Conservation (phyloP, 352 stramenopile species). For the Globisporangium paroecandrum region DNA sequence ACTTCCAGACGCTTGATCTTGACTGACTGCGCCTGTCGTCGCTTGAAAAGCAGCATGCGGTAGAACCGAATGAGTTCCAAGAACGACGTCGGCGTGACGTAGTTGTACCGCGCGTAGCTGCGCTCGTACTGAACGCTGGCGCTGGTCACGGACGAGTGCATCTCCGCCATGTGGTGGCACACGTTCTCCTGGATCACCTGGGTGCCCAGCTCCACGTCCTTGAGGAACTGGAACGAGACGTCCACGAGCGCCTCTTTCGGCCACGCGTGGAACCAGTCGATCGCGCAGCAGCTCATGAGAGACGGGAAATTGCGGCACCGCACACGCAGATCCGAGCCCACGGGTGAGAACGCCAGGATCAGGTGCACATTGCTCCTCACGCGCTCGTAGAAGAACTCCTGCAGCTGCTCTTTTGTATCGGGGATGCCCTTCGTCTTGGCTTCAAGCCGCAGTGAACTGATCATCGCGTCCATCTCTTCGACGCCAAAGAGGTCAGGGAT, state of each 20-base stretch:
- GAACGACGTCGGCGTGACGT: constrained; percentile 92
- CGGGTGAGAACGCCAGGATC: constrained; percentile 83
- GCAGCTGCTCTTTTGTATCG: constrained; percentile 88
- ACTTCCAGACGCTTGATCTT: constrained; percentile 85
- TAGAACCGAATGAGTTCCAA: constrained; percentile 93
- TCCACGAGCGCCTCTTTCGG: constrained; percentile 85
- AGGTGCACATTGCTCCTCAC: constrained; percentile 87
- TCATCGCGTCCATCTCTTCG: constrained; percentile 90
- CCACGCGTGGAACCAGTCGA: constrained; percentile 92
- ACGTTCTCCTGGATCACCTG: constrained; percentile 88
- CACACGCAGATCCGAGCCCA: constrained; percentile 67
- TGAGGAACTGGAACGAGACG: constrained; percentile 84
- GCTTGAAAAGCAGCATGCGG: constrained; percentile 62
- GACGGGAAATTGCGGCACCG: constrained; percentile 80
- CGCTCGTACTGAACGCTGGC: constrained; percentile 77
- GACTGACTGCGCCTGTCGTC: constrained; percentile 46
- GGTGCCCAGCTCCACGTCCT: constrained; percentile 62
- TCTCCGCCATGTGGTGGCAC: constrained; percentile 91
- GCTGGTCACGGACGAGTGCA: constrained; percentile 84
- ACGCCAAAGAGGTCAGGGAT: constrained; percentile 81
- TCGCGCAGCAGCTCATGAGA: constrained; percentile 66
- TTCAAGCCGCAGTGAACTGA: constrained; percentile 62
- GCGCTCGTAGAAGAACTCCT: constrained; percentile 88
- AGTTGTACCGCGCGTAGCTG: constrained; percentile 82
- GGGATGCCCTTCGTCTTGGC: constrained; percentile 84